Conservation (phyloP, 1,139 yeast species). For the Geotrichum candidum region DNA sequence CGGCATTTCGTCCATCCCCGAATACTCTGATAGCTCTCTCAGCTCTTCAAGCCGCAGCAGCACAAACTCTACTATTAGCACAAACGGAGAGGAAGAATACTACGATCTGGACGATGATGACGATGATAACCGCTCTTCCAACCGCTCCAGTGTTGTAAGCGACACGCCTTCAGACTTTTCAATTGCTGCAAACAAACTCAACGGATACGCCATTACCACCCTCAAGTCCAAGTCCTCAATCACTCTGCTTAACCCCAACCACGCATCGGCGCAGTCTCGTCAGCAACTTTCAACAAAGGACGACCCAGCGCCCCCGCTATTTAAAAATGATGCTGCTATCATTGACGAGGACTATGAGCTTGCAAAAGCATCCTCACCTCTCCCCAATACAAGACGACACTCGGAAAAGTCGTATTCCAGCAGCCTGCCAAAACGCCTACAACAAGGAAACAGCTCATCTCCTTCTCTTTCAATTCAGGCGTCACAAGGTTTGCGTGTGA, state of each 20-base stretch:
- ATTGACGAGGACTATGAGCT: neutral
- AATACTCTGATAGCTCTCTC: constrained; percentile 20
- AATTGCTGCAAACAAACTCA: constrained; percentile 20
- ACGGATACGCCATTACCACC: constrained; percentile 24
- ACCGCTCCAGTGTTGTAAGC: neutral
- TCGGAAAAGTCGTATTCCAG: neutral
- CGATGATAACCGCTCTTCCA: constrained; percentile 10
- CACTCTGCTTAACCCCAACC: constrained; percentile 11
- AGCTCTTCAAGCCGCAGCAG: constrained; percentile 15
- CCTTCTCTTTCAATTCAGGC: constrained; percentile 10
- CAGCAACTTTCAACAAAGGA: neutral
- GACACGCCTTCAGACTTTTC: constrained; percentile 10
- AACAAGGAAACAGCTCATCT: neutral
- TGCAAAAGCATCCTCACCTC: constrained; percentile 1
- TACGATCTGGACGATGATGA: constrained; percentile 15
- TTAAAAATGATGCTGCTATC: neutral
- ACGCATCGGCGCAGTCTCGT: constrained; percentile 11
- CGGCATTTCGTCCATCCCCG: constrained; percentile 19
- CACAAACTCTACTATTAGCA: constrained; percentile 20
- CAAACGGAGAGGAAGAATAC: constrained; percentile 14
- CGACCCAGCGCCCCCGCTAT: neutral
- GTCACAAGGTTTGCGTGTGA: constrained; percentile 11
- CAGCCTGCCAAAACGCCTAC: neutral
- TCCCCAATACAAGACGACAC: neutral
- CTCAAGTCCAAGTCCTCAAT: constrained; percentile 22